Conservation (phyloP, 1,284 basidiomycete genomes). For the Pisolithus thermaeus region DNA sequence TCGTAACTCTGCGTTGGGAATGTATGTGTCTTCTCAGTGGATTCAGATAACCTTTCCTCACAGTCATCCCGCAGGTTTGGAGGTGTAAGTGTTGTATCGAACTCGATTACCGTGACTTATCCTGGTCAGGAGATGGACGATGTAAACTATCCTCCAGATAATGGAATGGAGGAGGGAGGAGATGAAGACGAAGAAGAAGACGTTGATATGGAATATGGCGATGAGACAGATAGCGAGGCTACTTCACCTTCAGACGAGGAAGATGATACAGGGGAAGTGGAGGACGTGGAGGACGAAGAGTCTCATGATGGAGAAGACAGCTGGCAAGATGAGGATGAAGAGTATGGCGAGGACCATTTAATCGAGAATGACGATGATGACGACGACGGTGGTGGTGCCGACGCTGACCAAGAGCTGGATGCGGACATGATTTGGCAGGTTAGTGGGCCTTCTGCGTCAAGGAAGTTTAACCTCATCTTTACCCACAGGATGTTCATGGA, state of each 20-base stretch:
- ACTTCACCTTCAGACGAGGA: conserved; percentile 69
- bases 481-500: conserved; percentile 50
- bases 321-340: conserved; percentile 62
- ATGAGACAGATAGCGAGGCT: conserved; percentile 75
- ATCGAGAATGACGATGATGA: conserved; percentile 52
- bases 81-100: conserved; percentile 53
- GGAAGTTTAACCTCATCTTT: conserved; percentile 3
- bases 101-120: conserved; percentile 3
- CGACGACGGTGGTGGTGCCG: conserved; percentile 34
- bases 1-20: conserved; percentile 93
- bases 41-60: not conserved
- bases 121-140: conserved; percentile 74
- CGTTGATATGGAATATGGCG: conserved; percentile 83
- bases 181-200: conserved; percentile 71
- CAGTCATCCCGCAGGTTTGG: conserved; percentile 49
- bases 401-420: conserved; percentile 35
- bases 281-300: conserved; percentile 54
- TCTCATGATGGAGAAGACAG: conserved; percentile 58
- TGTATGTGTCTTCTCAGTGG: conserved; percentile 49
- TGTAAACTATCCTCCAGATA: conserved; percentile 59
- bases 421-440: conserved; percentile 76
- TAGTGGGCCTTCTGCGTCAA: conserved; percentile 17
- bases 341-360: conserved; percentile 55
- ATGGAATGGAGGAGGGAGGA: conserved; percentile 78
- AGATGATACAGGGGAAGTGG: conserved; percentile 53